Evolutionary conservation across 805 yeast species (phyloP).

Genomic region (Metahyphopichia silvanorum): DNA sequence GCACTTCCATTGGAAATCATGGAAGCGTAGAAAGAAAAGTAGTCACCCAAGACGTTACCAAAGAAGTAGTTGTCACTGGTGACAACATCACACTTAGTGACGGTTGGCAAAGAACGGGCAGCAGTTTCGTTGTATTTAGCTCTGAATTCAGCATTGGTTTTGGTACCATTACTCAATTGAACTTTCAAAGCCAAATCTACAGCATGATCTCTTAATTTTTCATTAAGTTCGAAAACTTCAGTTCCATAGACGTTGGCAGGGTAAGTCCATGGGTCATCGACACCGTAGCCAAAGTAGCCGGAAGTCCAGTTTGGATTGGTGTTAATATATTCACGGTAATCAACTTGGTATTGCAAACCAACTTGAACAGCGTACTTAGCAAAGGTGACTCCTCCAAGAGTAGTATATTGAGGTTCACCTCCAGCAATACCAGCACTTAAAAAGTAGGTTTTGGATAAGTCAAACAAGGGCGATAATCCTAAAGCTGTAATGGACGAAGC

Average conservation of each 20-base stretch:
- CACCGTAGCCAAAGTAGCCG: slow-evolving; percentile 58
- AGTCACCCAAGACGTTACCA: slow-evolving; percentile 49
- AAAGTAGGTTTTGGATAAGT: slow-evolving; percentile 58
- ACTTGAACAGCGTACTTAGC: slow-evolving; percentile 62
- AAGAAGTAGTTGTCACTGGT: slow-evolving; percentile 61
- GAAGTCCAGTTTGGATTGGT: slow-evolving; percentile 50
- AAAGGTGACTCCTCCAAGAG: slow-evolving; percentile 59
- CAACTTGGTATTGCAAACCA: slow-evolving; percentile 57
- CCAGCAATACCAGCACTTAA: slow-evolving; percentile 67
- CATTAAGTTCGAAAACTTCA: slow-evolving; percentile 63
- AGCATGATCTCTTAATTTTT: slow-evolving; percentile 56
- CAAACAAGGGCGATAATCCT: slow-evolving; percentile 51
- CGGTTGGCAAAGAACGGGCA: slow-evolving; percentile 46
- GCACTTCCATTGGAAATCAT: slow-evolving; percentile 59
- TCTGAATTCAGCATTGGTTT: slow-evolving; percentile 43
- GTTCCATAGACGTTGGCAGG: slow-evolving; percentile 60
- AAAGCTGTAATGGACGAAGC: slow-evolving; percentile 57
- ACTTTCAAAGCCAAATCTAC: slow-evolving; percentile 47
- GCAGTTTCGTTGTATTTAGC: slow-evolving; percentile 47
- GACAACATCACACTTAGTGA: slow-evolving; percentile 54
- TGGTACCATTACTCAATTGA: slow-evolving; percentile 43
- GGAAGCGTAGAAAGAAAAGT: slow-evolving; percentile 45
- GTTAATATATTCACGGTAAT: slow-evolving; percentile 39
- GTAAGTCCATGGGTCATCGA: slow-evolving; percentile 45
- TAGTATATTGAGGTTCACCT: slow-evolving; percentile 52